These are phyloP conservation scores for Basidiobolus heterosporus DNA, from an alignment of 371 early-diverging fungal genomes.

Conservation along the genomic window DNA sequence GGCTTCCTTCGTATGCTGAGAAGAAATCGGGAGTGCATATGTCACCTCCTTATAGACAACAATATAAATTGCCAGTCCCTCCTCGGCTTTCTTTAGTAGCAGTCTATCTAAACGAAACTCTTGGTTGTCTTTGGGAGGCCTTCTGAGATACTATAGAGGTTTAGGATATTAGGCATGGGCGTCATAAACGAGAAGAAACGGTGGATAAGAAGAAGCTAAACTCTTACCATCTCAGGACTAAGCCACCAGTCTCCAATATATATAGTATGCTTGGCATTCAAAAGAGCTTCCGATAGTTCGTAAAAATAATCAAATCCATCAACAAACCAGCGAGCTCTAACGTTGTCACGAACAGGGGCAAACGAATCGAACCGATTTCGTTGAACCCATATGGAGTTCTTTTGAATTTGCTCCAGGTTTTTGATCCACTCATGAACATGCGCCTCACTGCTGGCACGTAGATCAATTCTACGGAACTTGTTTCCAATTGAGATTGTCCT, in stretches of 20 bases:
- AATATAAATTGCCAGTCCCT: slow-evolving; percentile 80
- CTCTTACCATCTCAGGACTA: slow-evolving; percentile 54
- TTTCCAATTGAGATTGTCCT: slow-evolving; percentile 30
- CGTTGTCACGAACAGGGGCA: slow-evolving; percentile 56
- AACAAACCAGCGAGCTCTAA: slow-evolving; percentile 51
- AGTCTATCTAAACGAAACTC: slow-evolving; percentile 69
- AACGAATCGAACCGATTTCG: slow-evolving; percentile 53
- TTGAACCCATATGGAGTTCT: slow-evolving; percentile 49
- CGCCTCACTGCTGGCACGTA: slow-evolving; percentile 43
- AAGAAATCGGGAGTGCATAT: slow-evolving; percentile 59
- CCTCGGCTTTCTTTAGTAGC: slow-evolving; percentile 62
- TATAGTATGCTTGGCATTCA: slow-evolving; percentile 51
- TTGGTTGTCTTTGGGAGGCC: slow-evolving; percentile 55
- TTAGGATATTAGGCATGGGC: no score
- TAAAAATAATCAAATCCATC: slow-evolving; percentile 76
- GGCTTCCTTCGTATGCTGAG: slow-evolving; percentile 64
- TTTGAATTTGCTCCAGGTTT: slow-evolving; percentile 32
- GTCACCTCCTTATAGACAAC: slow-evolving; percentile 81
- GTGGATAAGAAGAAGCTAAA: no score
- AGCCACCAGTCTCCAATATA: slow-evolving; percentile 91
- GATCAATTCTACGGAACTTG: slow-evolving; percentile 37
- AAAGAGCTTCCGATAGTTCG: slow-evolving; percentile 61
- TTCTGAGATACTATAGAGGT: slow-evolving; percentile 42
- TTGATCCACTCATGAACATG: slow-evolving; percentile 47
- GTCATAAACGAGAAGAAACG: no score